Conservation (phyloP, 495 filamentous ascomycete species). For the Glutinoglossum americanum region DNA sequence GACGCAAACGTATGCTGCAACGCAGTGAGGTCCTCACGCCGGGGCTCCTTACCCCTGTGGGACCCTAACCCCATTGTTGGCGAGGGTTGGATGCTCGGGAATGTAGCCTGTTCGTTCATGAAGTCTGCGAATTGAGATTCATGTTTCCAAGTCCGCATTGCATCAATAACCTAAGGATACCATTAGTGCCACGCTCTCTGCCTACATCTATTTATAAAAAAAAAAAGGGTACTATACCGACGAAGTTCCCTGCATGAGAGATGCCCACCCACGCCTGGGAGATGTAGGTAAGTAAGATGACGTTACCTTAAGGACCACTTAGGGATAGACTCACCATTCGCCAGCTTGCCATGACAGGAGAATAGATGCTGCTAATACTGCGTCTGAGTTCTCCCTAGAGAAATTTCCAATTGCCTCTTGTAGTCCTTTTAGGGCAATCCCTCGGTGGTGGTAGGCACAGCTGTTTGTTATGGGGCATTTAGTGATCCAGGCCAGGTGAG, state of each 20-base stretch:
- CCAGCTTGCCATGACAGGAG: conserved; percentile 90
- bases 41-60: conserved; percentile 20
- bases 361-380: conserved; percentile 77
- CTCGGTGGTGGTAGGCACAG: conserved; percentile 70
- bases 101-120: conserved; percentile 53
- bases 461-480: conserved; percentile 61
- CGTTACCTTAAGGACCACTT: background rate
- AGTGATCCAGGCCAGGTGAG: conserved; percentile 73
- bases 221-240: conserved; percentile 33
- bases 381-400: conserved; percentile 72
- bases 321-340: conserved; percentile 54
- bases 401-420: conserved; percentile 73
- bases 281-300: conserved; percentile 12
- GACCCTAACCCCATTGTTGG: conserved; percentile 27
- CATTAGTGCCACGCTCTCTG: background rate
- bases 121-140: conserved; percentile 70
- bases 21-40: conserved; percentile 46
- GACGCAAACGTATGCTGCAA: conserved; percentile 41
- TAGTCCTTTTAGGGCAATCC: conserved; percentile 64
- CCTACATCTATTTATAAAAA: background rate
- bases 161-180: conserved; percentile 45
- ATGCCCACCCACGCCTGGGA: conserved; percentile 71
- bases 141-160: conserved; percentile 84
- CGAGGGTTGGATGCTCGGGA: conserved; percentile 38
- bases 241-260: conserved; percentile 76